Percentiles rank a stretch among this genome's conserved stretches.
Evolutionary conservation across 305 asterid genomes (phyloP).

Genomic region (Fraxinus dipetala): DNA sequence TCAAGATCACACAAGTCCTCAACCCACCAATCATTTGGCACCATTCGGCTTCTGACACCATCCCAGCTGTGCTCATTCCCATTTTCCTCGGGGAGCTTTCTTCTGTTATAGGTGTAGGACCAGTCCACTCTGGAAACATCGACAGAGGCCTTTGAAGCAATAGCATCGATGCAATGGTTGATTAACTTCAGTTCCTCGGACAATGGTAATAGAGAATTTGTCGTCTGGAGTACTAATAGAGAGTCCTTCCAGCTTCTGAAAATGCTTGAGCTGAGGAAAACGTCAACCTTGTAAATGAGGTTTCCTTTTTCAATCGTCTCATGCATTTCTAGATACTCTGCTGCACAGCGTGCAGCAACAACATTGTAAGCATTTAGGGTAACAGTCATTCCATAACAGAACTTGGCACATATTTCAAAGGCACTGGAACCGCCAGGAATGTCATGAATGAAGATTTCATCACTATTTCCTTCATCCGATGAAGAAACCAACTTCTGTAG

Average conservation of each 20-base stretch:
- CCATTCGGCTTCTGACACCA: constrained; percentile 51
- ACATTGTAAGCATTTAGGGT: constrained; percentile 38
- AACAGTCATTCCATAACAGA: constrained; percentile 85
- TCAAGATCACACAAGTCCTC: constrained; percentile 87
- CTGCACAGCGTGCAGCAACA: too few species aligned
- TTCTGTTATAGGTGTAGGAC: constrained; percentile 80
- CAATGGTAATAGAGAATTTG: constrained; percentile 46
- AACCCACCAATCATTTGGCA: constrained; percentile 96
- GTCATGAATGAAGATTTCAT: constrained; percentile 61
- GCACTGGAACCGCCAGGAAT: constrained; percentile 84
- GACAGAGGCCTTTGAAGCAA: constrained; percentile 69
- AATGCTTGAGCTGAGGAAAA: constrained; percentile 71
- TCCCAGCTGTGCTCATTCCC: constrained; percentile 62
- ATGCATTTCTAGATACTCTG: too few species aligned
- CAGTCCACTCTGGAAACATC: constrained; percentile 83
- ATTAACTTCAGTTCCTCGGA: constrained; percentile 75
- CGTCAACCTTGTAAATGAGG: constrained; percentile 65
- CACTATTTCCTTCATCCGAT: constrained; percentile 51
- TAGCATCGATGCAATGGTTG: constrained; percentile 68
- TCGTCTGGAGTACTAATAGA: constrained; percentile 73
- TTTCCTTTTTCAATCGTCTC: too few species aligned
- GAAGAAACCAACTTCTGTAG: constrained; percentile 26
- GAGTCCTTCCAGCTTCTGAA: constrained; percentile 97
- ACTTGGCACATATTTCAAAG: constrained; percentile 82
- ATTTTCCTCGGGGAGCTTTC: constrained; percentile 64